Evolutionary conservation across 2,329 filamentous ascomycete genomes (phyloP).

Genomic region (Aspergillus fructus): DNA sequence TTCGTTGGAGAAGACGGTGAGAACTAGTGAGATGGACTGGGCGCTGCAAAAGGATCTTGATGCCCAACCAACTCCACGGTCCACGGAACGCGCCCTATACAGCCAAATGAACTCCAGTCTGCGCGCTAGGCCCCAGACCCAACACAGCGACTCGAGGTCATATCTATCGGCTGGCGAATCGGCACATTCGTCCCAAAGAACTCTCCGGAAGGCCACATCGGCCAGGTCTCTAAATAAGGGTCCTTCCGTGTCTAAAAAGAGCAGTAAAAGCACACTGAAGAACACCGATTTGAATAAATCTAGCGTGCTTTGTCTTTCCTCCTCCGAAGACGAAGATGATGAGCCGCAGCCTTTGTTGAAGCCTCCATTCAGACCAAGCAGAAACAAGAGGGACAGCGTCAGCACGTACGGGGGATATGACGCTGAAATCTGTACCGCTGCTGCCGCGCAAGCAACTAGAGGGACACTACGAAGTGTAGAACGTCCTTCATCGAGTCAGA

Average conservation of each 20-base stretch:
- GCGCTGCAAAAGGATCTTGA: slow-evolving; percentile 31
- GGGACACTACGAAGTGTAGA: slow-evolving; percentile 30
- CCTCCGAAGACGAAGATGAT: slow-evolving; percentile 48
- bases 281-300: slow-evolving; percentile 43
- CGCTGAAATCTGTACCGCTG: slow-evolving; percentile 45
- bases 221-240: slow-evolving; percentile 26
- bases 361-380: slow-evolving; percentile 13
- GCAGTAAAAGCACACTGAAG: slow-evolving; percentile 38
- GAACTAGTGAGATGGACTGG: slow-evolving; percentile 34
- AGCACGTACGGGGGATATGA: slow-evolving; percentile 41
- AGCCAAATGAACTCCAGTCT: slow-evolving; percentile 25
- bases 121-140: slow-evolving; percentile 24
- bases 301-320: slow-evolving; percentile 50
- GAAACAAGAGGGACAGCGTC: slow-evolving; percentile 38
- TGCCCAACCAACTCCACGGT: slow-evolving; percentile 15
- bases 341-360: slow-evolving; percentile 25
- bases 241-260: slow-evolving; percentile 34
- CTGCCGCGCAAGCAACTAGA: slow-evolving; percentile 35
- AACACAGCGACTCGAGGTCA: slow-evolving; percentile 18
- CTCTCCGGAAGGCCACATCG: slow-evolving; percentile 18
- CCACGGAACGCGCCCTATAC: slow-evolving; percentile 16
- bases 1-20: slow-evolving; percentile 30
- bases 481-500: slow-evolving; percentile 26
- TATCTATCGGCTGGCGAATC: slow-evolving; percentile 13
- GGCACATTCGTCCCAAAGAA: slow-evolving; percentile 9